A percentile compares a stretch with the other conserved stretches of the same genome.
Conservation (phyloP, 2,329 filamentous ascomycete genomes). For the Phyllosticta ampelicida region DNA sequence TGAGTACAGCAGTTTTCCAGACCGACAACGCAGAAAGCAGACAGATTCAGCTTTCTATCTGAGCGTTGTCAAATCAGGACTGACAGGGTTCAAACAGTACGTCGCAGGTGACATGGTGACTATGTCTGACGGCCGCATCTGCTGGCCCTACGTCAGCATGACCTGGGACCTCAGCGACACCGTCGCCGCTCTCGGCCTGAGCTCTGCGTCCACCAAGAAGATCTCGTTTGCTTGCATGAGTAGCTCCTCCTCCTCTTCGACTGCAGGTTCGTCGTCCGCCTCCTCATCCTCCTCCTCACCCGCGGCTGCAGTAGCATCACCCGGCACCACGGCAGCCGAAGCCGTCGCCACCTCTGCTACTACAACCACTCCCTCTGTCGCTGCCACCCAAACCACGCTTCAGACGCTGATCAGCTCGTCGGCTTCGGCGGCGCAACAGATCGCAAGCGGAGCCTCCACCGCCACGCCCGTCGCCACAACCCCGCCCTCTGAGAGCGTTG, state of each 20-base stretch:
- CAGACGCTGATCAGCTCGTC: slow-evolving; percentile 9
- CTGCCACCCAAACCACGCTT: slow-evolving; percentile 4
- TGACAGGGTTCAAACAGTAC: slow-evolving; percentile 22
- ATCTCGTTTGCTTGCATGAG: slow-evolving; percentile 46
- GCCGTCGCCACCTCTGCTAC: slow-evolving; percentile 5
- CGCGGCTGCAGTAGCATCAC: slow-evolving; percentile 10
- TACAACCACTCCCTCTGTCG: slow-evolving; percentile 3
- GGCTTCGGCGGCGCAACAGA: slow-evolving; percentile 2
- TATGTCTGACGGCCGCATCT: slow-evolving; percentile 46
- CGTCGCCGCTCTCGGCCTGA: background rate
- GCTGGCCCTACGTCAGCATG: slow-evolving; percentile 52
- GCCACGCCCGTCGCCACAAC: slow-evolving; percentile 3
- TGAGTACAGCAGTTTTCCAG: background rate
- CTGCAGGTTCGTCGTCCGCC: slow-evolving; percentile 13
- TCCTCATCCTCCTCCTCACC: slow-evolving; percentile 5
- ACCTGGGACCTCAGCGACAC: slow-evolving; percentile 35
- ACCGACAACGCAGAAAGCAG: background rate
- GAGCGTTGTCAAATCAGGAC: background rate
- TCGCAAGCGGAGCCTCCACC: slow-evolving; percentile 5
- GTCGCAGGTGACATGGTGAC: slow-evolving; percentile 54
- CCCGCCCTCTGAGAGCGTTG: slow-evolving; percentile 1
- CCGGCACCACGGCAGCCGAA: slow-evolving; percentile 6
- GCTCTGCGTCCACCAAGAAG: slow-evolving; percentile 21
- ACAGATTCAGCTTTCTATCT: background rate
- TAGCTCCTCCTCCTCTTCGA: slow-evolving; percentile 11